These are phyloP conservation scores for Exophiala sp. DNA, from an alignment of 2,329 filamentous ascomycete genomes.

Conservation along the genomic window DNA sequence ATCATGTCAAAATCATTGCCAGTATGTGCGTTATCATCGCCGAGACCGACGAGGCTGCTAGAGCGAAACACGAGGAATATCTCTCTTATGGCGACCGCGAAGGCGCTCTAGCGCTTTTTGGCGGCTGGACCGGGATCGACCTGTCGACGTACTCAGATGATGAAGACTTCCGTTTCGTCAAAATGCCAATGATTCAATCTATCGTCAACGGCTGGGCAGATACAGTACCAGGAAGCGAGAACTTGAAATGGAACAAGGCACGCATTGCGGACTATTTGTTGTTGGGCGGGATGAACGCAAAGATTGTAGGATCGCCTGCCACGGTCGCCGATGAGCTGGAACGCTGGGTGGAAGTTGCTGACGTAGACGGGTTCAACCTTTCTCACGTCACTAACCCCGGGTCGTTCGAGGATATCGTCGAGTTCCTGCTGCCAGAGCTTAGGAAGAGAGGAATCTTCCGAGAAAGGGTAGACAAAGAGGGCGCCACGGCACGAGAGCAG, in stretches of 20 bases:
- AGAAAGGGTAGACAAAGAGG: constrained; percentile 9
- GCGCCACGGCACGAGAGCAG: constrained; percentile 26
- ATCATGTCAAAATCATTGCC: constrained; percentile 52
- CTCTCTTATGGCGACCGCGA: constrained; percentile 49
- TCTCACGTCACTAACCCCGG: constrained; percentile 47
- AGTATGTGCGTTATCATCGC: constrained; percentile 48
- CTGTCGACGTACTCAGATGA: constrained; percentile 53
- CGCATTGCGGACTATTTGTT: constrained; percentile 43
- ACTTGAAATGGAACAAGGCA: constrained; percentile 38
- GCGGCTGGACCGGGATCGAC: constrained; percentile 57
- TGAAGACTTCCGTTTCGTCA: constrained; percentile 52
- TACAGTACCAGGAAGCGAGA: constrained; percentile 32
- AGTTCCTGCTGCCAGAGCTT: constrained; percentile 46
- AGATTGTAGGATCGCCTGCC: constrained; percentile 51
- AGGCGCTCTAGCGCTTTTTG: constrained; percentile 52
- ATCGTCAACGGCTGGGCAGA: constrained; percentile 29
- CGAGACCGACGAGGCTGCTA: constrained; percentile 49
- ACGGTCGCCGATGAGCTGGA: constrained; percentile 64
- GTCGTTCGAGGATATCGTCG: constrained; percentile 49
- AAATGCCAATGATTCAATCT: constrained; percentile 48
- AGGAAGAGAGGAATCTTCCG: constrained; percentile 39
- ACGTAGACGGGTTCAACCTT: constrained; percentile 67
- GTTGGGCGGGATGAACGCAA: constrained; percentile 46
- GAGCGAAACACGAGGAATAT: constrained; percentile 48
- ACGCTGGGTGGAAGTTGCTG: constrained; percentile 60